Evolutionary conservation across 2,329 filamentous ascomycete species (phyloP).

Genomic region (Cordyceps tenuipes): DNA sequence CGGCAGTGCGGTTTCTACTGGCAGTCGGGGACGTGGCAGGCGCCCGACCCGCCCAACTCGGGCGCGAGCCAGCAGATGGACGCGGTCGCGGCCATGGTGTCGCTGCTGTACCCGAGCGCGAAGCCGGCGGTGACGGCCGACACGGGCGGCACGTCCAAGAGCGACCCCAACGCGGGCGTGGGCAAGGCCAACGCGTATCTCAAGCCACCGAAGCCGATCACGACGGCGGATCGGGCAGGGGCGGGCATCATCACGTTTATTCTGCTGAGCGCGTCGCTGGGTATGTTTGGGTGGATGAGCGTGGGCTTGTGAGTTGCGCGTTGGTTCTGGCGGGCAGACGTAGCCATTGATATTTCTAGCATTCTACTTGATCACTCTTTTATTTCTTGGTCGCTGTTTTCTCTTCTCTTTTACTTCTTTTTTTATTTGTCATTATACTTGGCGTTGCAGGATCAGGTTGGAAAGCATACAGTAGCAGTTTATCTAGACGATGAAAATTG

Average conservation of each 20-base stretch:
- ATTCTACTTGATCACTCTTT: background rate
- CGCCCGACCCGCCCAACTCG: conserved; percentile 27
- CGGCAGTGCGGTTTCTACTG: conserved; percentile 48
- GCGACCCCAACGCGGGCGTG: conserved; percentile 35
- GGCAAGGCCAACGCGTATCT: conserved; percentile 27
- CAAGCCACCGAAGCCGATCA: conserved; percentile 27
- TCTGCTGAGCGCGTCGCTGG: conserved; percentile 31
- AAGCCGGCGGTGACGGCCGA: conserved; percentile 35
- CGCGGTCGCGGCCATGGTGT: conserved; percentile 46
- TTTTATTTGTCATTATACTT: background rate
- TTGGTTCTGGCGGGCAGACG: background rate
- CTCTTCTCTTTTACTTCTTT: background rate
- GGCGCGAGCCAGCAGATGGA: conserved; percentile 55
- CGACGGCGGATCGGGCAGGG: conserved; percentile 37
- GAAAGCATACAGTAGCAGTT: background rate
- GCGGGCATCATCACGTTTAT: conserved; percentile 40
- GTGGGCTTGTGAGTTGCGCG: conserved; percentile 23
- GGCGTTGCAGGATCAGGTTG: conserved; percentile 5
- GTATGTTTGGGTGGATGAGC: conserved; percentile 43
- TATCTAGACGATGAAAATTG: background rate
- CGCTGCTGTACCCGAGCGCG: conserved; percentile 37
- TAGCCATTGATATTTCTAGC: background rate
- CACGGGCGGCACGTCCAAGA: conserved; percentile 44
- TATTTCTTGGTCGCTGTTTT: background rate
- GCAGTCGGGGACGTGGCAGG: conserved; percentile 43